Conservation (phyloP, 495 filamentous ascomycete species). For the Rostrohypoxylon terebratum region DNA sequence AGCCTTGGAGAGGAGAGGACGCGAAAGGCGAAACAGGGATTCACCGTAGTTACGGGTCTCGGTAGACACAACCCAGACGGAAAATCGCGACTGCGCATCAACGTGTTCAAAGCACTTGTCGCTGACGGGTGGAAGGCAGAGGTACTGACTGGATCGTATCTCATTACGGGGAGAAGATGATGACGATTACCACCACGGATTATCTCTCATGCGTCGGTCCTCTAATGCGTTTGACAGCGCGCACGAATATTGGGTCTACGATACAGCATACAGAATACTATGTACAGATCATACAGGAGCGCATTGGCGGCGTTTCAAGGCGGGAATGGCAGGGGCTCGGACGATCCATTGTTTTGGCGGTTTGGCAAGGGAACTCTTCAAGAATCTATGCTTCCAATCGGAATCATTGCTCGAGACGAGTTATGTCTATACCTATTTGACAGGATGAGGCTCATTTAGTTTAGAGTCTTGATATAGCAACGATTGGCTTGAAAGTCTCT, state of each 20-base stretch:
- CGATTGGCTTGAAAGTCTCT: not conserved
- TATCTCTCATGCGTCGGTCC: not conserved
- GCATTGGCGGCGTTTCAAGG: constrained; percentile 37
- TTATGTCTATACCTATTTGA: not conserved
- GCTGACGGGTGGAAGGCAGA: constrained; percentile 87
- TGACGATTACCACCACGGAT: not conserved
- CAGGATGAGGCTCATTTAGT: not conserved
- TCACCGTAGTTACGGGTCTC: constrained; percentile 81
- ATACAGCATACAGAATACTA: constrained; percentile 8
- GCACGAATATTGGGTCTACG: constrained; percentile 3
- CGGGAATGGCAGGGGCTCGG: constrained; percentile 15
- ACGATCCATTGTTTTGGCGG: constrained; percentile 23
- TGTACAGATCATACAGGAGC: constrained; percentile 6
- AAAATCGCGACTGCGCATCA: constrained; percentile 77
- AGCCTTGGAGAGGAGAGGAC: constrained; percentile 69
- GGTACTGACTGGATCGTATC: constrained; percentile 71
- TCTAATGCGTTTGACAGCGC: constrained; percentile 2
- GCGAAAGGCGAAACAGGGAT: constrained; percentile 61
- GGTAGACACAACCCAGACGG: constrained; percentile 85
- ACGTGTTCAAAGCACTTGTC: constrained; percentile 80
- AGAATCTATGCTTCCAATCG: not conserved
- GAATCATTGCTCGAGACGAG: not conserved
- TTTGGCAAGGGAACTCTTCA: not conserved
- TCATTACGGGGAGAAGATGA: constrained; percentile 67
- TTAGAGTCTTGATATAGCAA: not conserved